These are phyloP conservation scores for Cornus controversa DNA, from an alignment of 148 eudicot genomes.

Conservation along the genomic window DNA sequence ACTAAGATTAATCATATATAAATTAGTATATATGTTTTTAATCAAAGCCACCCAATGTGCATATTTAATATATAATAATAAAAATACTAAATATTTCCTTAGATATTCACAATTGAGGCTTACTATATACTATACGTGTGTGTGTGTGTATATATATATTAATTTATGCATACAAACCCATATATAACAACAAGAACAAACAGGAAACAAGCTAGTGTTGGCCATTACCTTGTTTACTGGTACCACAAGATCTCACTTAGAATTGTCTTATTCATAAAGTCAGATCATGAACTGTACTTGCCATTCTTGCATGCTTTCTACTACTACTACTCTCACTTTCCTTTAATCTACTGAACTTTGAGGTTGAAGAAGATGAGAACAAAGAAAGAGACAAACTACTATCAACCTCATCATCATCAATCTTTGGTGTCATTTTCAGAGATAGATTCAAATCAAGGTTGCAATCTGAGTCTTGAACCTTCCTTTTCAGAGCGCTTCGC, in stretches of 20 bases:
- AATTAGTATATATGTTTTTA: no score
- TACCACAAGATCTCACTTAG: slow-evolving; percentile 56
- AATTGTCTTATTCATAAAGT: slow-evolving; percentile 66
- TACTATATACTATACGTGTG: not conserved
- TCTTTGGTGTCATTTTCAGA: slow-evolving; percentile 30
- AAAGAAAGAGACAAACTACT: slow-evolving; percentile 34
- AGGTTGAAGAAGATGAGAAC: slow-evolving; percentile 32
- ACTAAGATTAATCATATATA: not conserved
- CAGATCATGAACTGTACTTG: slow-evolving; percentile 52
- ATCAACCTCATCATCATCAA: slow-evolving; percentile 11
- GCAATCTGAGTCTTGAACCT: slow-evolving; percentile 18
- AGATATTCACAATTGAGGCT: slow-evolving; percentile 4
- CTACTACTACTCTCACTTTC: slow-evolving; percentile 1
- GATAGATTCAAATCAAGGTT: slow-evolving; percentile 48
- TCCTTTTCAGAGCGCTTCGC: slow-evolving; percentile 30
- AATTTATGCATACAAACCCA: not conserved
- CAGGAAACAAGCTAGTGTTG: not conserved
- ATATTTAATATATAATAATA: no score
- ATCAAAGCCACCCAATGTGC: no score
- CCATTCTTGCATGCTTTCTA: slow-evolving; percentile 31
- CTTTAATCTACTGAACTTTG: slow-evolving; percentile 19
- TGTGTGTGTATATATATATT: no score
- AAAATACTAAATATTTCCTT: not conserved
- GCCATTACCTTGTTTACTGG: slow-evolving; percentile 3
- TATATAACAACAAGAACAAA: not conserved